phyloP scores from a whole-genome alignment of 2,329 filamentous ascomycete genomes.

The Chaetothyriales sp. region DNA sequence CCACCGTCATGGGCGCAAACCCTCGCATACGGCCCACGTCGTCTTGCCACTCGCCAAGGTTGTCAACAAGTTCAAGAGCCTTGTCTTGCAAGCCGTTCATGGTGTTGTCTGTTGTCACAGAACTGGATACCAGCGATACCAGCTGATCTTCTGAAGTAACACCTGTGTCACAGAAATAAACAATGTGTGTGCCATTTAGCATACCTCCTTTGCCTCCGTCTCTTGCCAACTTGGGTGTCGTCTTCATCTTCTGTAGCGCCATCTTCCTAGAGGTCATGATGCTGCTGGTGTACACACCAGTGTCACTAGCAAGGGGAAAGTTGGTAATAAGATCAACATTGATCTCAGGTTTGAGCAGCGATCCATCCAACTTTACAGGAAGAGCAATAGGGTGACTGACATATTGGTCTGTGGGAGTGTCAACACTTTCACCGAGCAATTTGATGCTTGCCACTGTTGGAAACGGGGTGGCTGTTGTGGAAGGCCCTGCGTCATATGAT shows the following conservation, averaged over 20 bases:
- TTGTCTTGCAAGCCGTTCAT: constrained; percentile 18
- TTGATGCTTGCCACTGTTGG: constrained; percentile 13
- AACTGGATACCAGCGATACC: constrained; percentile 21
- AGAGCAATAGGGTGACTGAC: constrained; percentile 14
- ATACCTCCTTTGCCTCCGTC: constrained; percentile 22
- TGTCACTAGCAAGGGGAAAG: constrained; percentile 18
- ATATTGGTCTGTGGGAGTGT: constrained; percentile 18
- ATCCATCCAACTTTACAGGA: constrained; percentile 12
- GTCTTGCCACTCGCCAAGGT: constrained; percentile 21
- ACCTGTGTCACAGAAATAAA: constrained; percentile 21
- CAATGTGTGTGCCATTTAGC: constrained; percentile 21
- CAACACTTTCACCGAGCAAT: constrained; percentile 16
- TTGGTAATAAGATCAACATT: constrained; percentile 19
- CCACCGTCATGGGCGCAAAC: constrained; percentile 20
- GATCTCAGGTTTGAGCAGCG: constrained; percentile 15
- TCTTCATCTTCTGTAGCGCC: constrained; percentile 8
- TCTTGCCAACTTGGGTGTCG: constrained; percentile 19
- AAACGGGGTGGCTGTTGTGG: background rate
- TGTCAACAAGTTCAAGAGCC: constrained; percentile 18
- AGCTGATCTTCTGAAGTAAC: constrained; percentile 14
- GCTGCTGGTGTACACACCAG: constrained; percentile 13
- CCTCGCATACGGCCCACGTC: constrained; percentile 20
- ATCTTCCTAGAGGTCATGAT: constrained; percentile 7
- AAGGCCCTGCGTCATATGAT: background rate
- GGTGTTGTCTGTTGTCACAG: constrained; percentile 19